These are phyloP conservation scores for Lojkania enalia DNA, from an alignment of 2,329 filamentous ascomycete species.

Conservation along the genomic window DNA sequence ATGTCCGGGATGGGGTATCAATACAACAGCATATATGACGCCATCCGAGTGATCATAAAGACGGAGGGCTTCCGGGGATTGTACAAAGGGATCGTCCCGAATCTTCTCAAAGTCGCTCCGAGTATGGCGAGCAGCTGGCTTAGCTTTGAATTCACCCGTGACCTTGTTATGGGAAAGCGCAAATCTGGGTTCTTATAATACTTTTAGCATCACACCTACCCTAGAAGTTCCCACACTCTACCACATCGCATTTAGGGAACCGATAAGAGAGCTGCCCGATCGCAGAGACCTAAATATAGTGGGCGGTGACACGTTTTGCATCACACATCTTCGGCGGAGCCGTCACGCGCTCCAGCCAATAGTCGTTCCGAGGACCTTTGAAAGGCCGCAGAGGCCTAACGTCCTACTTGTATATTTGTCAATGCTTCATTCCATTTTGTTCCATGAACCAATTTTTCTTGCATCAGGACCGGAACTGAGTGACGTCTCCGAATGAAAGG, in stretches of 20 bases:
- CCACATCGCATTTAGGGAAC: constrained; percentile 5
- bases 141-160: constrained; percentile 91
- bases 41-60: constrained; percentile 75
- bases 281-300: too few relatives aligned
- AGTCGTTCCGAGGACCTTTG: background rate
- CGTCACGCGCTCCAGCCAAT: too few relatives aligned
- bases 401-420: constrained; percentile 2
- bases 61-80: constrained; percentile 84
- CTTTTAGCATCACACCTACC: background rate
- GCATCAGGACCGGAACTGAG: constrained; percentile 1
- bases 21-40: constrained; percentile 85
- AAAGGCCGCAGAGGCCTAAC: background rate
- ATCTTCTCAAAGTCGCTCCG: constrained; percentile 93
- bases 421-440: background rate
- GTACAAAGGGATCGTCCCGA: constrained; percentile 95
- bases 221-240: background rate
- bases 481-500: too few relatives aligned
- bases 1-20: constrained; percentile 98
- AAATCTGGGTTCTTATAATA: constrained; percentile 35
- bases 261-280: too few relatives aligned
- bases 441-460: background rate
- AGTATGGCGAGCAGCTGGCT: constrained; percentile 99
- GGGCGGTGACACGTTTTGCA: too few relatives aligned
- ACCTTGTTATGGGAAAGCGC: constrained; percentile 68
- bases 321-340: too few relatives aligned